phyloP scores from a whole-genome alignment of 208 protist genomes.

The Leptomonas pyrrhocoris region DNA sequence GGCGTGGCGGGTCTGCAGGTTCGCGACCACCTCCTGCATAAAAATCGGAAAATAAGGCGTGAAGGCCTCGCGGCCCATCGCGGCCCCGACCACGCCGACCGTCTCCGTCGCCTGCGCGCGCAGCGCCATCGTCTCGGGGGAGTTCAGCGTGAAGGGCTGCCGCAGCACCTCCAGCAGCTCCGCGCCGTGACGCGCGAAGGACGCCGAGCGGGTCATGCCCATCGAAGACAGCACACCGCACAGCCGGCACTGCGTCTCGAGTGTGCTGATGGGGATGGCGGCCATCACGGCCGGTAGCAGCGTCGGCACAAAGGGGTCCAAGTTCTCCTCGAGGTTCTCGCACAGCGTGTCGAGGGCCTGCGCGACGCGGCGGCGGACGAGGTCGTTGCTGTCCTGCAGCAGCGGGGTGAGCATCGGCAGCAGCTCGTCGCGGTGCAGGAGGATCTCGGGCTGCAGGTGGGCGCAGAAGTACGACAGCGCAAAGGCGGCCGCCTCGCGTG shows the following conservation, averaged over 20 bases:
- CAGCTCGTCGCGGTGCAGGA: conserved; percentile 68
- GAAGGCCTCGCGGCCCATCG: conserved; percentile 77
- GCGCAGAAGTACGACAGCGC: conserved; percentile 72
- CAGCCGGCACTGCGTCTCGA: conserved; percentile 70
- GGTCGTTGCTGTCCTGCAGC: conserved; percentile 64
- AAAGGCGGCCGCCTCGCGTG: conserved; percentile 79
- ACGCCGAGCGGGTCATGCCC: conserved; percentile 59
- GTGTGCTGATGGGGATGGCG: conserved; percentile 54
- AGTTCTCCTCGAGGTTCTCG: conserved; percentile 81
- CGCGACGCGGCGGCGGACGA: conserved; percentile 69
- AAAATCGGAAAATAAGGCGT: conserved; percentile 70
- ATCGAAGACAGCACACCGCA: conserved; percentile 81
- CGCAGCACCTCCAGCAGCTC: conserved; percentile 74
- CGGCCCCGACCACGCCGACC: conserved; percentile 73
- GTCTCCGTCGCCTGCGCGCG: conserved; percentile 83
- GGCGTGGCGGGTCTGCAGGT: conserved; percentile 53
- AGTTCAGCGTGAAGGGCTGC: conserved; percentile 47
- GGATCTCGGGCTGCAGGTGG: conserved; percentile 86
- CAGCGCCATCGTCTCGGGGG: conserved; percentile 67
- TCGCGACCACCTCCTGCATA: conserved; percentile 67
- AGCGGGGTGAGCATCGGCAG: conserved; percentile 75
- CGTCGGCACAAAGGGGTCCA: conserved; percentile 73
- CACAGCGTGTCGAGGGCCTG: conserved; percentile 79
- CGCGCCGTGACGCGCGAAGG: conserved; percentile 56
- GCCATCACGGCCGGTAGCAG: conserved; percentile 69